A percentile compares a stretch with the other conserved stretches of the same genome.
Conservation (phyloP, 2,329 filamentous ascomycete genomes). For the Ambrosiella beaveri region DNA sequence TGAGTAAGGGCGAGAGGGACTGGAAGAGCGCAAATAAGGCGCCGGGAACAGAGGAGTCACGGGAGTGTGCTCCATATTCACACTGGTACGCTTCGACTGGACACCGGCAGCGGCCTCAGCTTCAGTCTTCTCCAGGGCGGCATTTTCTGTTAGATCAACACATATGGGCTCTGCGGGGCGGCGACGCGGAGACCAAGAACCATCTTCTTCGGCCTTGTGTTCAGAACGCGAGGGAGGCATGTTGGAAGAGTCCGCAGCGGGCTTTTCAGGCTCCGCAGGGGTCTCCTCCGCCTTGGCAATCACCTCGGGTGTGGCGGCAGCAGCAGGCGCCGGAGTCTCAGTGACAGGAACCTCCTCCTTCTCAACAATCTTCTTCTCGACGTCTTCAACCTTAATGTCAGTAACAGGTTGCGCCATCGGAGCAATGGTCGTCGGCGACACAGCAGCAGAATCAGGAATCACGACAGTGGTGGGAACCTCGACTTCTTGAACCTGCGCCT, state of each 20-base stretch:
- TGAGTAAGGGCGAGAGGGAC: conserved; percentile 16
- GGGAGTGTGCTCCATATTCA: conserved; percentile 56
- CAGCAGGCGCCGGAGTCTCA: not conserved
- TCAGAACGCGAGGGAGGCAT: not conserved
- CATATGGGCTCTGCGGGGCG: conserved; percentile 7
- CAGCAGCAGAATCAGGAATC: not conserved
- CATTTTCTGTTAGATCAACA: conserved; percentile 32
- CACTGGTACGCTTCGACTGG: conserved; percentile 63
- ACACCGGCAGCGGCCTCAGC: conserved; percentile 61
- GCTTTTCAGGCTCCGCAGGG: not conserved
- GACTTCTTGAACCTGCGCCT: not conserved
- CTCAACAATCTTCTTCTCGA: not conserved
- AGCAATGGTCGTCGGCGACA: not conserved
- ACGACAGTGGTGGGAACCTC: not conserved
- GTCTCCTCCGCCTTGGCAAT: not conserved
- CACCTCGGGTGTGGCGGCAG: not conserved
- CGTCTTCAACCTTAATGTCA: not conserved
- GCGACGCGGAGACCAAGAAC: not conserved
- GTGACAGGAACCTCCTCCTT: not conserved
- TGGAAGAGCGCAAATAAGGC: conserved; percentile 6
- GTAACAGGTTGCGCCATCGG: not conserved
- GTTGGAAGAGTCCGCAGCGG: not conserved
- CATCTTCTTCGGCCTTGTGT: conserved; percentile 12
- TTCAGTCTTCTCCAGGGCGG: conserved; percentile 36
- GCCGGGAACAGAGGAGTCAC: conserved; percentile 44